A percentile compares a stretch with the other conserved stretches of the same genome.
Evolutionary conservation across 768 basidiomycete genomes (phyloP).

Genomic region (Coprinopsis cinerea): DNA sequence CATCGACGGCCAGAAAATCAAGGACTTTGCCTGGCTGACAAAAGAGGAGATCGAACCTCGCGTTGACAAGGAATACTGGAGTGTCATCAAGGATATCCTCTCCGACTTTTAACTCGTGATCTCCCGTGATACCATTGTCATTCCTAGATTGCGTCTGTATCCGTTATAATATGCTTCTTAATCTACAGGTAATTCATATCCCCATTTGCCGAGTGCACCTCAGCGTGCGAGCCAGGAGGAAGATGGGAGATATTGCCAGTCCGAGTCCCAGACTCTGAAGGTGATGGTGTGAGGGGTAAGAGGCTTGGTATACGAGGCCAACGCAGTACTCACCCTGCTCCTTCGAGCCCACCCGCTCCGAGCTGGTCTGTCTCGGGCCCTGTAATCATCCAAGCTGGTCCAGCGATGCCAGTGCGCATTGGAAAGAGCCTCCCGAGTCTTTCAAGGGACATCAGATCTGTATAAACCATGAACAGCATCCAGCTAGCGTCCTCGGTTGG

Average conservation of each 20-base stretch:
- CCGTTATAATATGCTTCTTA: no score
- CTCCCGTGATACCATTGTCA: background rate
- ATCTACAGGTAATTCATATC: no score
- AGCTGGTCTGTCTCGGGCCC: conserved; percentile 43
- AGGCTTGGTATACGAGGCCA: background rate
- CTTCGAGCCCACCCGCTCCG: conserved; percentile 70
- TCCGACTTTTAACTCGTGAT: conserved; percentile 49
- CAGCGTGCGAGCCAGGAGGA: conserved; percentile 11
- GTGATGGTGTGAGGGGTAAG: background rate
- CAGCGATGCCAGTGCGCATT: conserved; percentile 70
- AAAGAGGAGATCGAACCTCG: conserved; percentile 79
- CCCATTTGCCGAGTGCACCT: no score
- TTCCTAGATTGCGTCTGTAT: no score
- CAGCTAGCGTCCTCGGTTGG: conserved; percentile 26
- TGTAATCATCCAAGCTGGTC: conserved; percentile 75
- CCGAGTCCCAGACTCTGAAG: conserved; percentile 21
- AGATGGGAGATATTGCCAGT: conserved; percentile 22
- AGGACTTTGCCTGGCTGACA: conserved; percentile 91
- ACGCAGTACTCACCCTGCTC: conserved; percentile 57
- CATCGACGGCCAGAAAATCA: conserved; percentile 45
- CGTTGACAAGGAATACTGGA: conserved; percentile 71
- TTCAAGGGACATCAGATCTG: conserved; percentile 56
- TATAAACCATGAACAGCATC: conserved; percentile 56
- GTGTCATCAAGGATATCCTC: conserved; percentile 71
- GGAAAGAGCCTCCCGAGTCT: conserved; percentile 71